These are phyloP conservation scores for Lentinula boryana DNA, from an alignment of 768 basidiomycete genomes.

Conservation along the genomic window DNA sequence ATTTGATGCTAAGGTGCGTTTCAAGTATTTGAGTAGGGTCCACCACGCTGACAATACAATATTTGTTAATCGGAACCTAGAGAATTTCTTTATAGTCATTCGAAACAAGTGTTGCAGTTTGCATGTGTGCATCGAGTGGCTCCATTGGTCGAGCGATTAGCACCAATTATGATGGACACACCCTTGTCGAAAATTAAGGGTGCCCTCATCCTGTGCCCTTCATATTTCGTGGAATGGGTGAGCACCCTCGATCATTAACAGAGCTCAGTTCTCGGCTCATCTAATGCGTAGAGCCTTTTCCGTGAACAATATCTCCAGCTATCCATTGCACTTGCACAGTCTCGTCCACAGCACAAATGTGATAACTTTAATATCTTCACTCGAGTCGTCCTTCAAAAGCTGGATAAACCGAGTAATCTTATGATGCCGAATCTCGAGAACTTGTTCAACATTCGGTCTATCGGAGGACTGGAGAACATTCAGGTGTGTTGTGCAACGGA, in stretches of 20 bases:
- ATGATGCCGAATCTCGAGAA: slow-evolving; percentile 1
- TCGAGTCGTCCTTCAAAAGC: not conserved
- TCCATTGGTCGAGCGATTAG: not conserved
- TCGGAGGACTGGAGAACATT: not conserved
- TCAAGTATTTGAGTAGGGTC: not conserved
- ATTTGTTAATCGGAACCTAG: not conserved
- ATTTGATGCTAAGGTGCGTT: not conserved
- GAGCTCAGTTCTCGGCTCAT: not conserved
- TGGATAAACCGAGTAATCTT: not conserved
- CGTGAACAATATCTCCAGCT: slow-evolving; percentile 4
- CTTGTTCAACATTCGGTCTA: not conserved
- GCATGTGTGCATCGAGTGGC: not conserved
- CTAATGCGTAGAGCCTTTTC: not conserved
- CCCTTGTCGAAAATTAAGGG: not conserved
- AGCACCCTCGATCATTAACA: not conserved
- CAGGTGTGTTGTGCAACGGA: not conserved
- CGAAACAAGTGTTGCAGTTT: not conserved
- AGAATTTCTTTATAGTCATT: not conserved
- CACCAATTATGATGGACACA: slow-evolving; percentile 2
- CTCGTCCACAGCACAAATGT: not conserved
- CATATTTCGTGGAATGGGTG: not conserved
- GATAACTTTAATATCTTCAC: not conserved
- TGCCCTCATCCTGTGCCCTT: not conserved
- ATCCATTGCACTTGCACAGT: not conserved
- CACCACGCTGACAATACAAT: not conserved